A percentile compares a stretch with the other conserved stretches of the same genome.
These are phyloP conservation scores for Spizellomyces sp. DNA, from an alignment of 192 early-diverging fungal species.

Conservation along the genomic window DNA sequence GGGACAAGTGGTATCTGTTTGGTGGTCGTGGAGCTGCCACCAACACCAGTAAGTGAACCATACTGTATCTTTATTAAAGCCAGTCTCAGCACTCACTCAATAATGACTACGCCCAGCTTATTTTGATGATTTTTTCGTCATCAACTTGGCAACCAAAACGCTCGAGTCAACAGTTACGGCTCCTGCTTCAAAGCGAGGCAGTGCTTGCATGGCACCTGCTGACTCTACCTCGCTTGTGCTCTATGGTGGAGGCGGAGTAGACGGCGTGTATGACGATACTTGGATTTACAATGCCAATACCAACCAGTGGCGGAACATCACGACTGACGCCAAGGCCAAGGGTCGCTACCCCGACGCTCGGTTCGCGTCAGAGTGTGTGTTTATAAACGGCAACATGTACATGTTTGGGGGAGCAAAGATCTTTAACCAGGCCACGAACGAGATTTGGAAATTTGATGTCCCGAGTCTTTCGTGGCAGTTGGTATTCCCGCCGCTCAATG, in stretches of 20 bases:
- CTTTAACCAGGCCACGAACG: background rate
- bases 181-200: background rate
- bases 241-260: background rate
- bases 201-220: background rate
- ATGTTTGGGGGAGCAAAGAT: conserved; percentile 1
- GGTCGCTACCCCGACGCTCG: background rate
- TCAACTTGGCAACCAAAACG: too few relatives aligned
- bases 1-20: too few relatives aligned
- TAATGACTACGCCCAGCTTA: too few relatives aligned
- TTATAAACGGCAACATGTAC: background rate
- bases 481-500: background rate
- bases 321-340: background rate
- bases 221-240: background rate
- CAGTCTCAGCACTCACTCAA: too few relatives aligned
- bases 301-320: background rate
- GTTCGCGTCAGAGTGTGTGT: background rate
- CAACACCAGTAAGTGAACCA: too few relatives aligned
- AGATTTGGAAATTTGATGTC: background rate
- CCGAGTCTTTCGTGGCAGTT: background rate
- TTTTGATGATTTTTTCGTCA: too few relatives aligned
- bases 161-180: too few relatives aligned
- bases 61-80: too few relatives aligned
- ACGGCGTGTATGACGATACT: background rate
- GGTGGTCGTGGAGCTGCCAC: too few relatives aligned
- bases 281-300: background rate